Evolutionary conservation across 345 rosid genomes (phyloP), one percentile per base, ranked within the genome.

Genomic region (Iberis pinnata): DNA sequence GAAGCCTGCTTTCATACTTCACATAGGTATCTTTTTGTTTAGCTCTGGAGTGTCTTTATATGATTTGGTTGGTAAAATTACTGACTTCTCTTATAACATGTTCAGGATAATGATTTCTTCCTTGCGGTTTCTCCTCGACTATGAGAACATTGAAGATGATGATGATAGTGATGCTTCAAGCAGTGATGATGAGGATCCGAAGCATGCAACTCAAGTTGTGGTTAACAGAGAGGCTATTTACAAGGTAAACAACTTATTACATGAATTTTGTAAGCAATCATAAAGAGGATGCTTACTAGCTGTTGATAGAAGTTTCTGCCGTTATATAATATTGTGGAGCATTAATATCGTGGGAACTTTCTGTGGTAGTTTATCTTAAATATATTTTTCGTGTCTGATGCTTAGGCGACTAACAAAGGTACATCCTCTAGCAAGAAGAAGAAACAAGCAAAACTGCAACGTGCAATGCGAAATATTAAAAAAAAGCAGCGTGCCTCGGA

Each of bases 381-480:
- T 60, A 7, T 6, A 14, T 25, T 45, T 17, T 3, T 20, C 45
- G n/a, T n/a, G 20, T 61, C 53, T 3, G 20, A 53, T 59, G 76
- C 52, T 38, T 67, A 85, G 97, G 98, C 97, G 24, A 64, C 60
- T 50, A 77, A 83, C 76, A 77, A 78, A 69, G 97, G 95, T 49
- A 92, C 97, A 18, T 53, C 70, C 53, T 61, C 95, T 57, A 88
- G 95, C 76, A 92, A 92, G 83, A 92, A 81, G 80, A 85, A 88
- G 71, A 92, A 88, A 86, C 75, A 88, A 73, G 98, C 98, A 48
- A 92, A 88, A 70, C 69, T 92, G 73, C 81, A 80, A 70, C 88
- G 95, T 52, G 90, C 80, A 18, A 50, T 80, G 45, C 75, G 81
- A 37, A 85, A 78, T 80, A 79, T 92, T 76, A 88, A 92, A 64